Percentiles rank a stretch among this genome's conserved stretches.
These are phyloP conservation scores for Podaxis rugospora DNA, from an alignment of 768 basidiomycete genomes.

Conservation along the genomic window DNA sequence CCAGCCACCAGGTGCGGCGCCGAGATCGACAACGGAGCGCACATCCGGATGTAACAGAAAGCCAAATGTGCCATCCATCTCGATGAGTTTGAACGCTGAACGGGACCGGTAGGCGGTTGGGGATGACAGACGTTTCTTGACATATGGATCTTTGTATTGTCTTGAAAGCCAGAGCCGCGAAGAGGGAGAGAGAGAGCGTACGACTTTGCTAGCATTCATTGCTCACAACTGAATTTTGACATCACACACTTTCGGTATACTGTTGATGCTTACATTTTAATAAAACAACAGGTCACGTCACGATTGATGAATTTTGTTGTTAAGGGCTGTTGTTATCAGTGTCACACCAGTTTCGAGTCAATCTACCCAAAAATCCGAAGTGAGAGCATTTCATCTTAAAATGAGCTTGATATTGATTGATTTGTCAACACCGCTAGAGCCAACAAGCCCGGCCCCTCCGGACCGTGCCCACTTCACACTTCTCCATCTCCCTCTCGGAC, in stretches of 20 bases:
- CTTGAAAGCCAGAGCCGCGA: slow-evolving; percentile 55
- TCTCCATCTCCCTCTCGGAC: no score
- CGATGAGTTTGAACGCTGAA: slow-evolving; percentile 88
- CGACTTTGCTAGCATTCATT: background rate
- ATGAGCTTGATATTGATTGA: no score
- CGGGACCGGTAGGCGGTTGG: slow-evolving; percentile 67
- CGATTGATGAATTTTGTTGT: no score
- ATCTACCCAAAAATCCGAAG: no score
- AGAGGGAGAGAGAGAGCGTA: slow-evolving; percentile 5
- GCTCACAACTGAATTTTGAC: background rate
- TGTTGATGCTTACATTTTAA: no score
- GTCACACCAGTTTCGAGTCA: no score
- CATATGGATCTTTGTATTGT: slow-evolving; percentile 68
- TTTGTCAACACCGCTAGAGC: no score
- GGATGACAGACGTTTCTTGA: slow-evolving; percentile 36
- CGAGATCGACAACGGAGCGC: slow-evolving; percentile 74
- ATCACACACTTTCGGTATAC: background rate
- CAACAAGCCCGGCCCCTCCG: no score
- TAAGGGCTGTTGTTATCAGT: no score
- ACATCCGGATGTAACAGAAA: slow-evolving; percentile 53
- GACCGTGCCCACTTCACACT: no score
- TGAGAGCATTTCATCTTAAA: no score
- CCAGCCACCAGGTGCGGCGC: slow-evolving; percentile 94
- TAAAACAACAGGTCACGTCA: no score
- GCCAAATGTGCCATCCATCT: slow-evolving; percentile 58